Base-by-base conservation (phyloP, 2,329 filamentous ascomycete species). In the Samsoniella hepiali region DNA sequence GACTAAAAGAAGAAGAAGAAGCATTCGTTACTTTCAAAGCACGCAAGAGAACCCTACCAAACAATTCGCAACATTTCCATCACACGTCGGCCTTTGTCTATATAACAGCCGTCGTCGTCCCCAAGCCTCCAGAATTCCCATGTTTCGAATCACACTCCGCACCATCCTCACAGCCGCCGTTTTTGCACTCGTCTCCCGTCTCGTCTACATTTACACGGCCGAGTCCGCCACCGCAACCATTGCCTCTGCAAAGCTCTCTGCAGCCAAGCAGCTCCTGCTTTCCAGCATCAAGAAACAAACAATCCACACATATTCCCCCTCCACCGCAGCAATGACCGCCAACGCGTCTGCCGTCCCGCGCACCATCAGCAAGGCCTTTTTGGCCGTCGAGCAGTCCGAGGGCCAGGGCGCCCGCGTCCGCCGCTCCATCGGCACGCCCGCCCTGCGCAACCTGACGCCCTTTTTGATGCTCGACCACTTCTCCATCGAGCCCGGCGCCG, bases 391-490 rank as follows among this genome's bases (percentile, higher is more conserved):
- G 76, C 91, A 96, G 76, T 81, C 91, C 34, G 94, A 98, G 76
- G 94, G 94, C 50, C 91, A 88, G 0, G 94, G 95, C 63, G 94
- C 94, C 5, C 84, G 88, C 66, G 94, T 98, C 15, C 87, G 94
- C 67, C 88, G 94, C 64, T 93, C 91, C 49, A 91, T 98, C 68
- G 94, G 94, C 69, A 96, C 92, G 1, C 84, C 90, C 5, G 84
- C 90, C 68, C 83, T 98, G 29, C 87, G 88, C 72, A 92, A 96
- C 80, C 89, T 98, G 76, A 91, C 88, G 15, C 95, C 94, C 0
- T 97, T 98, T 78, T 83, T 97, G 51, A 97, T 98, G 93, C 90
- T 97, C 54, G 94, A 98, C 74, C 91, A 97, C 79, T 97, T 97
- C 80, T 85, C 82, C 62, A 86, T 95, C 69, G 84, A 86, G 60